A percentile compares a stretch with the other conserved stretches of the same genome.
phyloP scores from a whole-genome alignment of 2,329 filamentous ascomycete genomes.

The Colletotrichum sp. region DNA sequence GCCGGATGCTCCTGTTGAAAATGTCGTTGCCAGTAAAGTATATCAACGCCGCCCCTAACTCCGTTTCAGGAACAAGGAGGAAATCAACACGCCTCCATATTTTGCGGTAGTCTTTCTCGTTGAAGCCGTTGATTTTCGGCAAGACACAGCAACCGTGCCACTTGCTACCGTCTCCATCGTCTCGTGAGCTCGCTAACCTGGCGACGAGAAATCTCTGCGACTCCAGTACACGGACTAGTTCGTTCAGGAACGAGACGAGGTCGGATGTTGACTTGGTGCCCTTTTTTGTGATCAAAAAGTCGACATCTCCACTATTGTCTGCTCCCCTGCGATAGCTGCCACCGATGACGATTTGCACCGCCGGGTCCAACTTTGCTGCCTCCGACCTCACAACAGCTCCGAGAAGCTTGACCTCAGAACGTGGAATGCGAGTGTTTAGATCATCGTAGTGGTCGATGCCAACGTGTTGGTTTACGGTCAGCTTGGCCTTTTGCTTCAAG shows the following conservation, averaged over 20 bases:
- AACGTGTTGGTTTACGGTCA: conserved; percentile 74
- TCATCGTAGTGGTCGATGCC: conserved; percentile 83
- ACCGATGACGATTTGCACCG: conserved; percentile 74
- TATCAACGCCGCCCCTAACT: conserved; percentile 85
- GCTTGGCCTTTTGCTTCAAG: conserved; percentile 61
- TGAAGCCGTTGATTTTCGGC: conserved; percentile 46
- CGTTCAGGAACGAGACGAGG: conserved; percentile 66
- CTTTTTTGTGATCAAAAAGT: conserved; percentile 79
- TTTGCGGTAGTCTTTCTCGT: conserved; percentile 37
- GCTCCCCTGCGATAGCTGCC: conserved; percentile 88
- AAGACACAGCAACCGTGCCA: conserved; percentile 88
- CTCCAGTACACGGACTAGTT: conserved; percentile 68
- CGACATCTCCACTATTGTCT: conserved; percentile 78
- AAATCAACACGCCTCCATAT: conserved; percentile 86
- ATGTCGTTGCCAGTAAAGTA: conserved; percentile 97
- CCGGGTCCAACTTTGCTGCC: conserved; percentile 64
- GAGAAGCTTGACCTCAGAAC: conserved; percentile 75
- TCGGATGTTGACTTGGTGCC: conserved; percentile 57
- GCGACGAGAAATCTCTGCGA: conserved; percentile 70
- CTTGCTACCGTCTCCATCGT: conserved; percentile 66
- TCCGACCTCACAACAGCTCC: conserved; percentile 66
- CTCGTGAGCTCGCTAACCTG: conserved; percentile 64
- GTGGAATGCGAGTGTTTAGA: conserved; percentile 78
- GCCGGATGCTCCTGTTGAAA: conserved; percentile 85
- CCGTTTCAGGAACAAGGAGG: conserved; percentile 77